These are phyloP conservation scores for Gnomoniopsis smithogilvyi DNA, from an alignment of 2,329 filamentous ascomycete species.

Conservation along the genomic window DNA sequence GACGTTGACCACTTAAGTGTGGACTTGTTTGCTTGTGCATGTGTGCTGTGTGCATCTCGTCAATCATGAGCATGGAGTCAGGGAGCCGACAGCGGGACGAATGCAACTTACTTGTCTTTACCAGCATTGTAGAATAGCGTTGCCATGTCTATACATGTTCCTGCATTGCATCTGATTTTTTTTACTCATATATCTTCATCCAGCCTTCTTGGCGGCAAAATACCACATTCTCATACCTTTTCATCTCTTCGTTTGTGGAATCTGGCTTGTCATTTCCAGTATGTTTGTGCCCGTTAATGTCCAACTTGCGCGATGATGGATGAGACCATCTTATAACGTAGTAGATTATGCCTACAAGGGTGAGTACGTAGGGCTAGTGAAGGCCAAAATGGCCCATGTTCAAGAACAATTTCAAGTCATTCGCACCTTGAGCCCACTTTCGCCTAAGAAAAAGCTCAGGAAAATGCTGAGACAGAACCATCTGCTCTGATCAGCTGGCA, in stretches of 20 bases:
- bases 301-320: no score
- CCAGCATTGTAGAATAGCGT: not conserved
- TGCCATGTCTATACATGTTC: not conserved
- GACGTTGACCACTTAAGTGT: constrained; percentile 9
- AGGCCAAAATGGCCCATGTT: no score
- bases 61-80: not conserved
- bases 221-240: not conserved
- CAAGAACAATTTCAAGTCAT: no score
- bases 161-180: not conserved
- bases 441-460: no score
- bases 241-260: not conserved
- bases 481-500: no score
- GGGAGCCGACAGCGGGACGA: not conserved
- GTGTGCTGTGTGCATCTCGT: not conserved
- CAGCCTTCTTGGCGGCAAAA: not conserved
- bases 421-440: no score
- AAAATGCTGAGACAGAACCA: no score
- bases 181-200: not conserved
- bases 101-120: not conserved
- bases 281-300: no score
- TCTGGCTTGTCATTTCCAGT: no score
- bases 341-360: no score
- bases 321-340: no score
- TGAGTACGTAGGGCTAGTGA: no score
- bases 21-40: not conserved